Conservation (phyloP, 73 alveolate genomes). For the Paramecium bursaria region DNA sequence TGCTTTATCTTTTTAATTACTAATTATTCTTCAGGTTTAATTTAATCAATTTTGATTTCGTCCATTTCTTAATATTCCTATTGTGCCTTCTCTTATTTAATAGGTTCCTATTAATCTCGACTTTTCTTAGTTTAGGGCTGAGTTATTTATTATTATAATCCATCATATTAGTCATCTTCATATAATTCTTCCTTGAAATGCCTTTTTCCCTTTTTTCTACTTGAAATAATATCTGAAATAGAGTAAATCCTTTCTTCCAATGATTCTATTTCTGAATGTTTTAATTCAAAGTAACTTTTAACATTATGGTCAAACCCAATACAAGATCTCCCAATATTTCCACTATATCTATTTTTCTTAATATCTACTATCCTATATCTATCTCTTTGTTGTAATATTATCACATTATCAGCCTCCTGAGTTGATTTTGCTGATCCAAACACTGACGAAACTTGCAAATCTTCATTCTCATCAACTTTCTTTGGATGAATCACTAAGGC, state of each 20-base stretch:
- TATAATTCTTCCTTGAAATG: slow-evolving; percentile 50
- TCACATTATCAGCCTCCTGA: slow-evolving; percentile 90
- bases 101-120: no score
- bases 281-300: slow-evolving; percentile 81
- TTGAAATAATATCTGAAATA: neutral
- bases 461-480: slow-evolving; percentile 91
- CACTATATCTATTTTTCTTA: slow-evolving; percentile 90
- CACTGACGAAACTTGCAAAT: slow-evolving; percentile 78
- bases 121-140: no score
- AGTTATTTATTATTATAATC: no score
- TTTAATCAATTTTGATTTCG: no score
- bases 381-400: slow-evolving; percentile 80
- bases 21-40: no score
- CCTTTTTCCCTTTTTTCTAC: slow-evolving; percentile 35
- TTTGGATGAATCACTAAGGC: slow-evolving; percentile 92
- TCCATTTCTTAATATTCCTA: no score
- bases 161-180: no score
- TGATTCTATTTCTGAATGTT: slow-evolving; percentile 71
- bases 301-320: slow-evolving; percentile 78
- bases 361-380: slow-evolving; percentile 78
- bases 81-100: no score
- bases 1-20: no score
- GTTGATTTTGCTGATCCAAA: slow-evolving; percentile 93
- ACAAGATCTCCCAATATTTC: slow-evolving; percentile 85
- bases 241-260: slow-evolving; percentile 14